A percentile compares a stretch with the other conserved stretches of the same genome.
Evolutionary conservation across 345 rosid species (phyloP).

Genomic region (Gossypium sturtianum): DNA sequence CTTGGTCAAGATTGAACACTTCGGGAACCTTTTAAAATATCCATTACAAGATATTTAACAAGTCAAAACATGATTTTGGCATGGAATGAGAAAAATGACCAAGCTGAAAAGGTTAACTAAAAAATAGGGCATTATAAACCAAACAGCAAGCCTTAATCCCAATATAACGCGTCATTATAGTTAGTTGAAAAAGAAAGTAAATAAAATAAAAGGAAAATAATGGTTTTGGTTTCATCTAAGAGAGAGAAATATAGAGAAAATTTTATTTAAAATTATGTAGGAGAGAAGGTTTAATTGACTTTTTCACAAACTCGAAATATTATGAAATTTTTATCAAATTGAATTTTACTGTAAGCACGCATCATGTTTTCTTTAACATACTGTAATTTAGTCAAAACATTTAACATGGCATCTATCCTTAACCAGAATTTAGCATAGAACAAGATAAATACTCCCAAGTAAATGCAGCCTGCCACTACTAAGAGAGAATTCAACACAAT

Average conservation of each 20-base stretch:
- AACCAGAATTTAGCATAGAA: background rate
- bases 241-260: background rate
- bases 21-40: background rate
- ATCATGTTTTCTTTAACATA: background rate
- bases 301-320: background rate
- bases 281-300: background rate
- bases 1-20: background rate
- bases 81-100: background rate
- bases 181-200: background rate
- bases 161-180: background rate
- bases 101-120: background rate
- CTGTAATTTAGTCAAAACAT: background rate
- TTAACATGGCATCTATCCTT: background rate
- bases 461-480: background rate
- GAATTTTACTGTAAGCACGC: background rate
- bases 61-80: background rate
- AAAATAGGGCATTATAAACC: too few species aligned
- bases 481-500: background rate
- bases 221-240: background rate
- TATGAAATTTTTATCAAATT: background rate
- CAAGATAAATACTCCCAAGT: conserved; percentile 3
- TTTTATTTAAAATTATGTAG: background rate
- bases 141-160: too few species aligned
- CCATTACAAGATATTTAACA: background rate
- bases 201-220: background rate